Evolutionary conservation across 129 eudicot genomes (phyloP).

Genomic region (Helianthus tuberosus): DNA sequence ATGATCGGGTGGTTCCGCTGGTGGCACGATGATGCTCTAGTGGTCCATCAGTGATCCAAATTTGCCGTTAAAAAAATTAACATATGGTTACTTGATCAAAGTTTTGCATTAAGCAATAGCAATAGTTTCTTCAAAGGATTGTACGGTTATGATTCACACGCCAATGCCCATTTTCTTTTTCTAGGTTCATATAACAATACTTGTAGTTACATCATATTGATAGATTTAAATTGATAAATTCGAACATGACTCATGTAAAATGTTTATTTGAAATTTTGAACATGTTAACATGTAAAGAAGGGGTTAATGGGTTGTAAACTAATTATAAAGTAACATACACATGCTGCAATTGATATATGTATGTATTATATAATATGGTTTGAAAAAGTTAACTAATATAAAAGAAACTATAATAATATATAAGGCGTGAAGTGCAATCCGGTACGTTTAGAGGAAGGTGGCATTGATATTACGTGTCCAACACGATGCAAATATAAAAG

Average conservation of each 20-base stretch:
- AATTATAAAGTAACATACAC: not conserved
- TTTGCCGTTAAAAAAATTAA: no score
- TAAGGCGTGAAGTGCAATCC: slow-evolving; percentile 13
- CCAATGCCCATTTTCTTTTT: no score
- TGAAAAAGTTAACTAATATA: not conserved
- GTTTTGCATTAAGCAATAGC: not conserved
- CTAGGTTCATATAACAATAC: no score
- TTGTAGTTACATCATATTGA: no score
- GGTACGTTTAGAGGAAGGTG: slow-evolving; percentile 11
- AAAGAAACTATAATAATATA: not conserved
- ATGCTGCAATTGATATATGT: not conserved
- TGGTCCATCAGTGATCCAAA: no score
- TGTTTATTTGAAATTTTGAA: no score
- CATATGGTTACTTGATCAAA: no score
- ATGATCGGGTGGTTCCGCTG: no score
- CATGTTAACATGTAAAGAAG: not conserved
- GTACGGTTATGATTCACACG: not conserved
- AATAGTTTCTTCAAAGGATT: not conserved
- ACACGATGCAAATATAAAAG: slow-evolving; percentile 16
- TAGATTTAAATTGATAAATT: no score
- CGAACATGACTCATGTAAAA: no score
- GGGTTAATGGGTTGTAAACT: not conserved
- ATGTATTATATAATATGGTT: not conserved
- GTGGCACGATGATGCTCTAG: no score
- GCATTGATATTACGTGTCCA: slow-evolving; percentile 19